These are phyloP conservation scores for Fusarium veterinarium DNA, from an alignment of 2,329 filamentous ascomycete genomes.

Conservation along the genomic window DNA sequence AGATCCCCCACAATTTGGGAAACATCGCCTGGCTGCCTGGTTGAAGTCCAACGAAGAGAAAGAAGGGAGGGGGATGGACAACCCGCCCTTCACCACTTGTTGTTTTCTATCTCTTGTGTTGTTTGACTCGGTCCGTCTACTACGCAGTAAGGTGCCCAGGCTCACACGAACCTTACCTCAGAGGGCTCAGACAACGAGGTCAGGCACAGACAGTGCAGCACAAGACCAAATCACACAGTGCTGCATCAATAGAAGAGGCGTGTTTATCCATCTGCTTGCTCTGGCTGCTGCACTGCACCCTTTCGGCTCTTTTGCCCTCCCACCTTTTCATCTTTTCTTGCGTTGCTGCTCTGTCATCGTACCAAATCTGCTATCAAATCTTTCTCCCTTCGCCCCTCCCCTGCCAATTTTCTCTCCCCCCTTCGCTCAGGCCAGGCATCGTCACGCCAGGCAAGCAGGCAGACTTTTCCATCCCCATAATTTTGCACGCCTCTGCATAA, in stretches of 20 bases:
- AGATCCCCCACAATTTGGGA: slow-evolving; percentile 23
- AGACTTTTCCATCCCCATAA: slow-evolving; percentile 39
- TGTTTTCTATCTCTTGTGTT: slow-evolving; percentile 1
- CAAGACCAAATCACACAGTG: neutral
- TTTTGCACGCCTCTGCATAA: slow-evolving; percentile 52
- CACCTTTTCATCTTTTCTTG: slow-evolving; percentile 18
- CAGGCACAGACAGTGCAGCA: neutral
- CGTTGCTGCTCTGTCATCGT: slow-evolving; percentile 14
- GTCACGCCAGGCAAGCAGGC: slow-evolving; percentile 37
- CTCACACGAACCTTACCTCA: slow-evolving; percentile 1
- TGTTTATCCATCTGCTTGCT: slow-evolving; percentile 19
- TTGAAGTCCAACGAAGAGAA: slow-evolving; percentile 2
- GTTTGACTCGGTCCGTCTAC: slow-evolving; percentile 9
- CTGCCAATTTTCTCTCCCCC: slow-evolving; percentile 22
- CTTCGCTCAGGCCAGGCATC: slow-evolving; percentile 16
- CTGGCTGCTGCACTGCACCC: slow-evolving; percentile 21
- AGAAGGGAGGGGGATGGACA: slow-evolving; percentile 18
- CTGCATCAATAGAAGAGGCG: slow-evolving; percentile 23
- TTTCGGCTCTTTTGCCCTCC: slow-evolving; percentile 37
- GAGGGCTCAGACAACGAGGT: neutral
- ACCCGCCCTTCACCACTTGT: slow-evolving; percentile 21
- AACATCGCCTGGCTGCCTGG: neutral
- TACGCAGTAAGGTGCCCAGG: slow-evolving; percentile 6
- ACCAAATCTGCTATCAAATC: slow-evolving; percentile 18
- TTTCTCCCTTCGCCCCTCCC: slow-evolving; percentile 43